Conservation (phyloP, 768 basidiomycete genomes). For the Lactifluus volemus region DNA sequence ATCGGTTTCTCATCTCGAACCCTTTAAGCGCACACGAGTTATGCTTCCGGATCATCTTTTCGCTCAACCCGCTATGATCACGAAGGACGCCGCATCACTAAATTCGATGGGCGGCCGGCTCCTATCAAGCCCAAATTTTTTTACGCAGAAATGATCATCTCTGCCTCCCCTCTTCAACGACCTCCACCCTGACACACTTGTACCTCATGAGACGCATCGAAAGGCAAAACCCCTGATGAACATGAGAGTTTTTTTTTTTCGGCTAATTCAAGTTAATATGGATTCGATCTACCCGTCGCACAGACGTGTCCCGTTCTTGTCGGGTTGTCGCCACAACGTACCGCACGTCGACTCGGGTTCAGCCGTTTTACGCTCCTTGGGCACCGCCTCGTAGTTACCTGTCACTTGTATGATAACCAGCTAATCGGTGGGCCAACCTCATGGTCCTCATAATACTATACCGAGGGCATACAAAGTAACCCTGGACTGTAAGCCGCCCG, state of each 20-base stretch:
- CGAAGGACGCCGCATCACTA: too few species aligned
- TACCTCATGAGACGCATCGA: too few species aligned
- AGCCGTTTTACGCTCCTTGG: neutral
- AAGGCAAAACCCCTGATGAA: neutral
- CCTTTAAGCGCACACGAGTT: neutral
- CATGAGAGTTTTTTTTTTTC: neutral
- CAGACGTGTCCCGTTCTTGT: constrained; percentile 1
- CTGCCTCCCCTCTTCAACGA: neutral
- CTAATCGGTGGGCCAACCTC: neutral
- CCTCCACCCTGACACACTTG: neutral
- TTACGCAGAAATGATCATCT: too few species aligned
- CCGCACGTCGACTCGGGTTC: neutral
- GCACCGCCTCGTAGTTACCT: neutral
- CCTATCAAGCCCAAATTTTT: too few species aligned
- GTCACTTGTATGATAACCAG: neutral
- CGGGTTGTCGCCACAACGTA: neutral
- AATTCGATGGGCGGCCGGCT: too few species aligned
- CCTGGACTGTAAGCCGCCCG: neutral
- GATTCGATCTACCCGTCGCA: neutral
- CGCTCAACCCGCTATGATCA: too few species aligned
- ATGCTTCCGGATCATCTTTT: too few species aligned
- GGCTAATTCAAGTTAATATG: neutral
- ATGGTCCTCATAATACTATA: neutral
- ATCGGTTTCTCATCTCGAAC: neutral
- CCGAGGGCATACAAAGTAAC: neutral